These are phyloP conservation scores for Pseudocercospora macadamiae DNA, from an alignment of 2,329 filamentous ascomycete species.

Conservation along the genomic window DNA sequence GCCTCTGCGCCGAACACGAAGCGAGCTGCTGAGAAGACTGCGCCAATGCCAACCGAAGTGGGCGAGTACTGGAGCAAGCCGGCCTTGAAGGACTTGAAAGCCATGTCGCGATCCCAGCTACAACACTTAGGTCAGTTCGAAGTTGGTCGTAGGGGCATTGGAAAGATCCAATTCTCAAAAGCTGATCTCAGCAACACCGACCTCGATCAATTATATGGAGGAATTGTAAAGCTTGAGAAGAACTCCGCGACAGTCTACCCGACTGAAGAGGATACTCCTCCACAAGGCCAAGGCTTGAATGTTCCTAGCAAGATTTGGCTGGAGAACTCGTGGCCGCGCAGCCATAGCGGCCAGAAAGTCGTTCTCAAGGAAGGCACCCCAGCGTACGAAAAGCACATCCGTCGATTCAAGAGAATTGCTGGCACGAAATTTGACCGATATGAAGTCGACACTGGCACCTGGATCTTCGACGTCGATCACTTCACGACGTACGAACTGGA, in stretches of 20 bases:
- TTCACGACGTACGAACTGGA: slow-evolving; percentile 94
- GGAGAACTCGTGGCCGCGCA: slow-evolving; percentile 89
- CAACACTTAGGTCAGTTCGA: slow-evolving; percentile 73
- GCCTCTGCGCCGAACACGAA: slow-evolving; percentile 29
- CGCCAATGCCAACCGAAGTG: slow-evolving; percentile 40
- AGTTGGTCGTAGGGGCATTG: slow-evolving; percentile 81
- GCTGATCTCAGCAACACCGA: slow-evolving; percentile 75
- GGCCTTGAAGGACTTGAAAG: slow-evolving; percentile 70
- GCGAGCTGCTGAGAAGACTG: slow-evolving; percentile 21
- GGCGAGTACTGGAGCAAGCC: slow-evolving; percentile 90
- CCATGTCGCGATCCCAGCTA: slow-evolving; percentile 79
- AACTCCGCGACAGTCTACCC: slow-evolving; percentile 88
- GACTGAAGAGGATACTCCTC: slow-evolving; percentile 74
- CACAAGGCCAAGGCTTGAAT: slow-evolving; percentile 84
- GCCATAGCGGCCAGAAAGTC: slow-evolving; percentile 57
- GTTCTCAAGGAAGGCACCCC: slow-evolving; percentile 63
- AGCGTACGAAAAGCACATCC: slow-evolving; percentile 78
- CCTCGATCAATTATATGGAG: slow-evolving; percentile 74
- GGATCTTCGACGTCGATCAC: slow-evolving; percentile 92
- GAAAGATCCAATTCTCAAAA: slow-evolving; percentile 71
- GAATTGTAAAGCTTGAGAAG: slow-evolving; percentile 72
- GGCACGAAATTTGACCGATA: slow-evolving; percentile 85
- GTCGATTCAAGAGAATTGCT: slow-evolving; percentile 74
- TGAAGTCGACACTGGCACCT: slow-evolving; percentile 76
- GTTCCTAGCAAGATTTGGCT: slow-evolving; percentile 86